These are phyloP conservation scores for Polyplosphaeria fusca DNA, from an alignment of 495 filamentous ascomycete species.

Conservation along the genomic window DNA sequence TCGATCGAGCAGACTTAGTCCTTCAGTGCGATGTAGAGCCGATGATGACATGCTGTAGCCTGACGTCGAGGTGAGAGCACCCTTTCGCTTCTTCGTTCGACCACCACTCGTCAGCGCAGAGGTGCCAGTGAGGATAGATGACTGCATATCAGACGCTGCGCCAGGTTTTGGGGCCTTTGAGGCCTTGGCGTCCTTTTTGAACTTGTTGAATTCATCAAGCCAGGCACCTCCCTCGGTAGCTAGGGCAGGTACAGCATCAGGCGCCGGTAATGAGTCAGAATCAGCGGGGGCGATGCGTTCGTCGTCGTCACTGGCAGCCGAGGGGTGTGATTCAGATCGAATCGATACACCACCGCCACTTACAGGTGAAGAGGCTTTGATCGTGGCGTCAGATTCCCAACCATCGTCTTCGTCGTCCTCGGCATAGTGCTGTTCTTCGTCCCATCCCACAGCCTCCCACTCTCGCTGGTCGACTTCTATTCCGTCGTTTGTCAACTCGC, in stretches of 20 bases:
- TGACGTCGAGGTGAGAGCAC: slow-evolving; percentile 82
- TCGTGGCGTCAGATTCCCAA: slow-evolving; percentile 93
- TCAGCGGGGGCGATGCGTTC: slow-evolving; percentile 18
- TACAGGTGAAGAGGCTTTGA: slow-evolving; percentile 54
- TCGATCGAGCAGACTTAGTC: slow-evolving; percentile 78
- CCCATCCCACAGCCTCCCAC: slow-evolving; percentile 46
- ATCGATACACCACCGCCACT: neutral
- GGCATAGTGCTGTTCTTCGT: slow-evolving; percentile 49
- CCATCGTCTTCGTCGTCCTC: slow-evolving; percentile 68
- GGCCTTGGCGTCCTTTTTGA: slow-evolving; percentile 72
- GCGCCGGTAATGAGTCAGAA: slow-evolving; percentile 33
- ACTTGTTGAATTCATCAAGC: slow-evolving; percentile 85
- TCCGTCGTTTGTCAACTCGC: slow-evolving; percentile 67
- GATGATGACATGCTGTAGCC: slow-evolving; percentile 97
- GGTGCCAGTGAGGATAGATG: slow-evolving; percentile 74
- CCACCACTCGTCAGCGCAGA: slow-evolving; percentile 58
- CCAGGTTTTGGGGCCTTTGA: slow-evolving; percentile 43
- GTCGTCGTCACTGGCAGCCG: slow-evolving; percentile 28
- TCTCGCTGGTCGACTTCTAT: slow-evolving; percentile 68
- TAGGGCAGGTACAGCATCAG: slow-evolving; percentile 48
- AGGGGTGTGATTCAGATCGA: too few relatives aligned
- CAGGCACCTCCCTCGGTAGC: slow-evolving; percentile 60
- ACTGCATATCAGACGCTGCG: slow-evolving; percentile 61
- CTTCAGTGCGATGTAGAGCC: slow-evolving; percentile 80
- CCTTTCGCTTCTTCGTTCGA: slow-evolving; percentile 83